phyloP scores from a whole-genome alignment of 1,284 basidiomycete species.

The Taiwanofungus camphoratus region DNA sequence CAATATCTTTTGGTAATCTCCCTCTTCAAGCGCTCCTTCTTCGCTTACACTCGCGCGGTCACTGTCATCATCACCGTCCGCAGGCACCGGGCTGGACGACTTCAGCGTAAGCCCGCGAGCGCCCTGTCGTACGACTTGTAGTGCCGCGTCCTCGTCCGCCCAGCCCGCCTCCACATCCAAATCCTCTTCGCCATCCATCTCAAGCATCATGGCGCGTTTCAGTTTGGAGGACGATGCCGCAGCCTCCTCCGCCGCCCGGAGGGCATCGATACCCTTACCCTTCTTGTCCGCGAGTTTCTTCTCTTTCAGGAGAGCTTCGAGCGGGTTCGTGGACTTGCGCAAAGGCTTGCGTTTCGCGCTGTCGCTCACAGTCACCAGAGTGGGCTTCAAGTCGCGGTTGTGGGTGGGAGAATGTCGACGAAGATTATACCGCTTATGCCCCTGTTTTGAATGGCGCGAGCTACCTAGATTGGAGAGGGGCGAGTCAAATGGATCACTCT shows the following conservation, averaged over 20 bases:
- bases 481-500: neutral
- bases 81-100: constrained; percentile 6
- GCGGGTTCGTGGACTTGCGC: constrained; percentile 39
- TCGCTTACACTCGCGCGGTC: constrained; percentile 25
- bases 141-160: constrained; percentile 34
- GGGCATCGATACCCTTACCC: constrained; percentile 19
- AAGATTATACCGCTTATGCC: constrained; percentile 19
- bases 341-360: constrained; percentile 10
- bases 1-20: constrained; percentile 34
- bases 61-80: constrained; percentile 11
- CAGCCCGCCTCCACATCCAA: constrained; percentile 24
- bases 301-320: constrained; percentile 35
- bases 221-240: constrained; percentile 33
- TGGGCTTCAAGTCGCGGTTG: neutral
- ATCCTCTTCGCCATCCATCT: constrained; percentile 34
- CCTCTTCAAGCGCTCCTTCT: constrained; percentile 29
- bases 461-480: constrained; percentile 5
- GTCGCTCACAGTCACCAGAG: neutral
- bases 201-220: constrained; percentile 18
- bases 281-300: constrained; percentile 23
- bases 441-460: neutral
- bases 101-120: constrained; percentile 3
- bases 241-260: constrained; percentile 24
- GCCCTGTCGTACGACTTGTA: constrained; percentile 25
- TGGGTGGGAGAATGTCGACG: constrained; percentile 15